These are phyloP conservation scores for Gonium pectorale DNA, from an alignment of 139 green algal species.

Conservation along the genomic window DNA sequence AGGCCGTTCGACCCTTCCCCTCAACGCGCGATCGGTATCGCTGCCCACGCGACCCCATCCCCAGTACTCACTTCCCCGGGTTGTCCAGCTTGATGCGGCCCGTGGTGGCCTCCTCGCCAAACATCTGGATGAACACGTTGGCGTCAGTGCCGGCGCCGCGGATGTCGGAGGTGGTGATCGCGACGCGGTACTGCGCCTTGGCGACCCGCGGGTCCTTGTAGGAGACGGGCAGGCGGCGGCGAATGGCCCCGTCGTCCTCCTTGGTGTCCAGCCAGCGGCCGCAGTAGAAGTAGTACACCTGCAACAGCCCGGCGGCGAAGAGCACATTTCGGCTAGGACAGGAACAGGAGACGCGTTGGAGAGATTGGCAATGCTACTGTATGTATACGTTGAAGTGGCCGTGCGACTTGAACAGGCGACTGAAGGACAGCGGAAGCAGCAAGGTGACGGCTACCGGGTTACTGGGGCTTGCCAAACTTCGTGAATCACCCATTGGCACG, in stretches of 20 bases:
- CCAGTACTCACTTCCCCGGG: conserved; percentile 37
- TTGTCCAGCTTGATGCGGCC: conserved; percentile 52
- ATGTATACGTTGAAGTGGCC: no score
- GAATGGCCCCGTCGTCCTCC: conserved; percentile 54
- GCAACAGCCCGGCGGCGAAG: no score
- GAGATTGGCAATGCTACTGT: no score
- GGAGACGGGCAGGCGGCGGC: conserved; percentile 29
- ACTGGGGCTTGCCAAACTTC: no score
- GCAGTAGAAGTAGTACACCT: conserved; percentile 72
- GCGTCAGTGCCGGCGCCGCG: conserved; percentile 69
- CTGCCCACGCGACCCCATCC: background rate
- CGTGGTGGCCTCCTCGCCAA: conserved; percentile 60
- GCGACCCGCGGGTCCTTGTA: conserved; percentile 49
- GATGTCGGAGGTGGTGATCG: conserved; percentile 55
- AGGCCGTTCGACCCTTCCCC: no score
- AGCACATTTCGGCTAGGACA: no score
- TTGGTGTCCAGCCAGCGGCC: conserved; percentile 65
- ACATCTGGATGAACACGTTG: conserved; percentile 75
- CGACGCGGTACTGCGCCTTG: conserved; percentile 61
- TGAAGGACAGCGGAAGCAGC: no score
- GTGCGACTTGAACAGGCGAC: no score
- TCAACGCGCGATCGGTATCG: no score
- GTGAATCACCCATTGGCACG: no score
- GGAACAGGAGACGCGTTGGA: no score
- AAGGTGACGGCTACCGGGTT: no score